Percentiles rank a stretch among this genome's conserved stretches.
Conservation (phyloP, 2,329 filamentous ascomycete species). For the Aureobasidium lini region DNA sequence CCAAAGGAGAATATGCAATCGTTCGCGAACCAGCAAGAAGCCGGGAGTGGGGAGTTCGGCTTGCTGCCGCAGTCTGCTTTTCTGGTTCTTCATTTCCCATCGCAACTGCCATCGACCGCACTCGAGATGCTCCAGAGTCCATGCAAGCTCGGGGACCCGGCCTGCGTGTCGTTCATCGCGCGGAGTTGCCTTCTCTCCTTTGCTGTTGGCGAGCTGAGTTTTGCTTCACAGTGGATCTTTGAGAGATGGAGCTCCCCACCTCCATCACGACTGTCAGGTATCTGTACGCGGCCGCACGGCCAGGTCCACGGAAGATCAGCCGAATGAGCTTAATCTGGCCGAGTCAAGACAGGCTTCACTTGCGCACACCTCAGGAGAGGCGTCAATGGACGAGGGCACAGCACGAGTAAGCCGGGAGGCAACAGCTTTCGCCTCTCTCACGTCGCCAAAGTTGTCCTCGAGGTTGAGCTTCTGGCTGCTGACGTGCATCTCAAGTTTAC, state of each 20-base stretch:
- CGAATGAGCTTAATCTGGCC: slow-evolving; percentile 5
- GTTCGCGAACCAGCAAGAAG: neutral
- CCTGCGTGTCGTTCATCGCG: neutral
- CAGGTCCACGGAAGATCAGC: slow-evolving; percentile 4
- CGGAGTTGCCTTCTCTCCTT: neutral
- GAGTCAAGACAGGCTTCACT: neutral
- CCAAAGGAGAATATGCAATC: neutral
- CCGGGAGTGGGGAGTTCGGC: slow-evolving; percentile 4
- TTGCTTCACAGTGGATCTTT: neutral
- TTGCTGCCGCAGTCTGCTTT: neutral
- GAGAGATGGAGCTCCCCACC: neutral
- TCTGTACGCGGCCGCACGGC: neutral
- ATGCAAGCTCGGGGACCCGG: neutral
- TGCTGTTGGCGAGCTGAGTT: neutral
- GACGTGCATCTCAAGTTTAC: neutral
- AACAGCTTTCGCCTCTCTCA: neutral
- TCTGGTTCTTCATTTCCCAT: slow-evolving; percentile 11
- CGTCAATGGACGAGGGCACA: neutral
- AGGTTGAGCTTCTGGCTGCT: neutral
- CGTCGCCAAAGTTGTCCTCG: slow-evolving; percentile 5
- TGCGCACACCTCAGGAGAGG: neutral
- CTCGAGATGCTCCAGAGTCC: neutral
- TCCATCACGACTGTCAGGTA: neutral
- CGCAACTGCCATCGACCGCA: neutral
- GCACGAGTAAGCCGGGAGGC: neutral